Evolutionary conservation across 148 eudicot species (phyloP).

Genomic region (Linanthus parryae): DNA sequence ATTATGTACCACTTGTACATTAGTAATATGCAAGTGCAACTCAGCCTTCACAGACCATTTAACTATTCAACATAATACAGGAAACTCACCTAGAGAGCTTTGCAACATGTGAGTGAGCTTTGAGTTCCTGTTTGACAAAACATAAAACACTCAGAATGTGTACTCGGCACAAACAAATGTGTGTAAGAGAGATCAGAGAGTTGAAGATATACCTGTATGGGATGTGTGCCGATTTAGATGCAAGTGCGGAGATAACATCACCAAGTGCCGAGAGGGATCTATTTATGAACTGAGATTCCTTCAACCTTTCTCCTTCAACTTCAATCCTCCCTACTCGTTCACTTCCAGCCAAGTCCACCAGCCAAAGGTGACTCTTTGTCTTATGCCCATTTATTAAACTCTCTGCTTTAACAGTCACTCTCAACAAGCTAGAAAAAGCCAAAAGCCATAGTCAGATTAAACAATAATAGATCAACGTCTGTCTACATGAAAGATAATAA

Average conservation of each 20-base stretch:
- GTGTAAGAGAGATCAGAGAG: constrained; percentile 1
- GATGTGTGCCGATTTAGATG: constrained; percentile 79
- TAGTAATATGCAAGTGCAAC: too few species aligned
- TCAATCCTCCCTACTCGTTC: constrained; percentile 88
- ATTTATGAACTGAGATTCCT: constrained; percentile 94
- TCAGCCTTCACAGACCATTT: too few species aligned
- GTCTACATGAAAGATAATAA: too few species aligned
- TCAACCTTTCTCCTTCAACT: constrained; percentile 93
- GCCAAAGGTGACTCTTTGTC: constrained; percentile 92
- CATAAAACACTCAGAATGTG: neutral
- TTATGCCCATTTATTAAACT: constrained; percentile 59
- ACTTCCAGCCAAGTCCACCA: constrained; percentile 98
- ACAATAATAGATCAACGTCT: neutral
- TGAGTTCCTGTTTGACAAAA: constrained; percentile 58
- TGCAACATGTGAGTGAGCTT: constrained; percentile 97
- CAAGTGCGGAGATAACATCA: constrained; percentile 94
- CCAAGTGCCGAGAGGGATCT: constrained; percentile 94
- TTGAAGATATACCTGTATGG: constrained; percentile 59
- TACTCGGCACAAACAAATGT: neutral
- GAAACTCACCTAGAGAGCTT: constrained; percentile 80
- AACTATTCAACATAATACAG: neutral
- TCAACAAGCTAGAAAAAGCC: constrained; percentile 53
- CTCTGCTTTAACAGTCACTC: constrained; percentile 72
- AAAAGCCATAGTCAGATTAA: neutral
- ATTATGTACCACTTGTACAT: too few species aligned